phyloP scores from a whole-genome alignment of 768 basidiomycete species.

The Hysterangium stoloniferum region DNA sequence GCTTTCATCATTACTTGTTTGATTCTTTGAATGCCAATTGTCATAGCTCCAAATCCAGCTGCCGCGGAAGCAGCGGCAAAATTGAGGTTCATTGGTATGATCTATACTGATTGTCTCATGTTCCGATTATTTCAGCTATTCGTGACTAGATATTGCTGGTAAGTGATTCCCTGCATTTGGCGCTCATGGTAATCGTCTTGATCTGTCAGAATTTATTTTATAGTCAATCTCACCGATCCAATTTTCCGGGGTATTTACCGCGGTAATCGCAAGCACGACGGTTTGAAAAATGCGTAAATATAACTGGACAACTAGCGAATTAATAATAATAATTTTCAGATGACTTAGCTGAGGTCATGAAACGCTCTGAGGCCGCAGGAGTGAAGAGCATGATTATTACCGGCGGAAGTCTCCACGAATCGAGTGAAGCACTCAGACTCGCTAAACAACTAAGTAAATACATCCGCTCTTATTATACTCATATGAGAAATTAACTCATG shows the following conservation, averaged over 20 bases:
- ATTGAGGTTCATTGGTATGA: constrained; percentile 29
- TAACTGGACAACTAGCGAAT: neutral
- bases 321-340: constrained; percentile 30
- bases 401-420: constrained; percentile 62
- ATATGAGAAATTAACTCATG: neutral
- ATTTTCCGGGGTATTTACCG: constrained; percentile 47
- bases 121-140: neutral
- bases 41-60: neutral
- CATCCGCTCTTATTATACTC: neutral
- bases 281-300: constrained; percentile 21
- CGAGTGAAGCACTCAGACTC: constrained; percentile 48
- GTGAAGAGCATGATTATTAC: constrained; percentile 71
- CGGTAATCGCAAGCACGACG: constrained; percentile 43
- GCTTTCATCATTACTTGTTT: too few relatives aligned
- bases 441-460: constrained; percentile 47
- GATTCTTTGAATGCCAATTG: constrained; percentile 4
- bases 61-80: constrained; percentile 12
- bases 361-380: constrained; percentile 49
- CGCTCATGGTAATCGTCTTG: neutral
- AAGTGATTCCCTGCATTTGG: constrained; percentile 6
- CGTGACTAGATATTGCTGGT: constrained; percentile 34
- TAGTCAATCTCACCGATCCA: constrained; percentile 51
- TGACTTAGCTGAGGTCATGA: constrained; percentile 48
- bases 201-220: neutral
- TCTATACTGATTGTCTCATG: neutral